Conservation (phyloP, 441 rosid species). For the Pelargonium fulgidum region DNA sequence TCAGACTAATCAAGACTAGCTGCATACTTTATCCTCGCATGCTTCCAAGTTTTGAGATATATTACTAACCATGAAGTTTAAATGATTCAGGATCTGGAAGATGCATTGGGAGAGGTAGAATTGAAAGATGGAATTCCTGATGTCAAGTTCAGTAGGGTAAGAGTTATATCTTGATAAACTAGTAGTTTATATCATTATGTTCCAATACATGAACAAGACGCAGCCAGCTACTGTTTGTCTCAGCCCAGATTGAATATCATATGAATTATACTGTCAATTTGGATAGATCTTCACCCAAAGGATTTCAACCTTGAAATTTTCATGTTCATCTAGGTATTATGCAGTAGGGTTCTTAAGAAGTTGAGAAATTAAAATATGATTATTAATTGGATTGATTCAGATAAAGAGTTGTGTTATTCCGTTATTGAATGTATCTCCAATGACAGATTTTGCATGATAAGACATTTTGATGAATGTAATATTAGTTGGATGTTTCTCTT, state of each 20-base stretch:
- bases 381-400: slow-evolving; percentile 3
- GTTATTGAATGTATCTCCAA: not conserved
- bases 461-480: not conserved
- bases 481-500: not conserved
- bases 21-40: slow-evolving; percentile 7
- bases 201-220: slow-evolving; percentile 5
- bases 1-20: not conserved
- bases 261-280: not conserved
- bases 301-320: not conserved
- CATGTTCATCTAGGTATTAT: slow-evolving; percentile 8
- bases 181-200: not conserved
- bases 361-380: slow-evolving; percentile 3
- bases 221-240: slow-evolving; percentile 1
- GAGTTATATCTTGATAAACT: slow-evolving; percentile 21
- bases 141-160: slow-evolving; percentile 91
- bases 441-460: not conserved
- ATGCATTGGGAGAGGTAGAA: slow-evolving; percentile 76
- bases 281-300: not conserved
- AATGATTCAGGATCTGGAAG: slow-evolving; percentile 73
- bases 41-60: slow-evolving; percentile 15
- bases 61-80: slow-evolving; percentile 19
- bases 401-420: not conserved
- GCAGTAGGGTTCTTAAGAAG: slow-evolving; percentile 12
- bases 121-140: slow-evolving; percentile 80
- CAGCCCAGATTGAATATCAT: not conserved